These are phyloP conservation scores for Alternaria sp. DNA, from an alignment of 2,329 filamentous ascomycete genomes.

Conservation along the genomic window DNA sequence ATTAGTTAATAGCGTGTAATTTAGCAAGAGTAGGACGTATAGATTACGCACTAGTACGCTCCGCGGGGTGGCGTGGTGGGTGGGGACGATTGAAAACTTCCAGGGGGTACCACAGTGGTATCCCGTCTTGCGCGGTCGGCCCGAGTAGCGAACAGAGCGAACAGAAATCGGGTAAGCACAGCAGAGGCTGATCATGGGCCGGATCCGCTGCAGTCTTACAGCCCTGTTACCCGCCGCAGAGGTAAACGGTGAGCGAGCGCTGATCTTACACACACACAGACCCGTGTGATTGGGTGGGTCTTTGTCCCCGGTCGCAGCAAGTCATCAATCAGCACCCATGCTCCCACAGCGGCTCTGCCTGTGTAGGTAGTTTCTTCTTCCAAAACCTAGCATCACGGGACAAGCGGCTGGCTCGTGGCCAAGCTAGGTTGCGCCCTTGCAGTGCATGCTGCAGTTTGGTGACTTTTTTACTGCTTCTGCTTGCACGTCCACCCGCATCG, in stretches of 20 bases:
- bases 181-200: constrained; percentile 4
- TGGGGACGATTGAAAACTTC: too few species aligned
- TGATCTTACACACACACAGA: constrained; percentile 7
- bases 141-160: constrained; percentile 9
- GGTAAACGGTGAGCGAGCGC: constrained; percentile 20
- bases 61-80: too few species aligned
- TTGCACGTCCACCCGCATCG: constrained; percentile 5
- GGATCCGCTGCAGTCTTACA: constrained; percentile 18
- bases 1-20: too few species aligned
- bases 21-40: too few species aligned
- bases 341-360: constrained; percentile 14
- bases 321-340: constrained; percentile 16
- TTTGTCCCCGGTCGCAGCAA: constrained; percentile 8
- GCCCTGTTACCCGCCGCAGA: constrained; percentile 15
- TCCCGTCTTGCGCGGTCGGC: constrained; percentile 13
- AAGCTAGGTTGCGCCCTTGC: constrained; percentile 8
- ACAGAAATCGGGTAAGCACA: constrained; percentile 14
- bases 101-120: too few species aligned
- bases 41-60: too few species aligned
- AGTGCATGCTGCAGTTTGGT: constrained; percentile 7
- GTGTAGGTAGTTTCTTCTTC: constrained; percentile 2
- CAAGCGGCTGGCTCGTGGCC: constrained; percentile 15
- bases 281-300: constrained; percentile 14
- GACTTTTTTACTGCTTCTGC: background rate
- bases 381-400: constrained; percentile 11